Conservation (phyloP, 495 filamentous ascomycete genomes). For the Arthonia radiata region DNA sequence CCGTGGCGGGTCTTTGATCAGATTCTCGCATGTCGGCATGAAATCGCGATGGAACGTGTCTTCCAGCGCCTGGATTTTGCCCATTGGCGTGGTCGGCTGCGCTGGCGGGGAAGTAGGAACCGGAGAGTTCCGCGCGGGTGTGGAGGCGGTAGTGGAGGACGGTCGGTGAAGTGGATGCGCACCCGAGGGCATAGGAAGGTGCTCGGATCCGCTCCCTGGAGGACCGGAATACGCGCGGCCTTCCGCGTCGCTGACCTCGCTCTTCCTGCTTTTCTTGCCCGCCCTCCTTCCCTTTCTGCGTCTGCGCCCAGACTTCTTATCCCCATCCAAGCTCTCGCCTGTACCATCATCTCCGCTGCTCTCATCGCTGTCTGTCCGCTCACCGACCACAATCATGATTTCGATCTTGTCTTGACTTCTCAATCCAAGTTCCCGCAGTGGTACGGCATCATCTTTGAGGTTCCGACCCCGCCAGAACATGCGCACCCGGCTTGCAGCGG, state of each 20-base stretch:
- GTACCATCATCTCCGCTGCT: too few species aligned
- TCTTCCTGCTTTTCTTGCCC: too few species aligned
- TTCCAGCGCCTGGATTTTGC: constrained; percentile 47
- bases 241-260: too few species aligned
- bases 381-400: constrained; percentile 37
- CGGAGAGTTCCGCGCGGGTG: constrained; percentile 1
- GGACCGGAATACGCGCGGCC: too few species aligned
- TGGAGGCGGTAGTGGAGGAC: constrained; percentile 5
- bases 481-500: constrained; percentile 28
- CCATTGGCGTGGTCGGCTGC: constrained; percentile 27
- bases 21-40: constrained; percentile 39
- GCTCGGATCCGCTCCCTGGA: too few species aligned
- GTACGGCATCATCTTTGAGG: constrained; percentile 37
- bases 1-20: constrained; percentile 34
- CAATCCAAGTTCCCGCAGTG: constrained; percentile 47
- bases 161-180: too few species aligned
- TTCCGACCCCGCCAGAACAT: constrained; percentile 65
- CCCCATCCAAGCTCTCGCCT: too few species aligned
- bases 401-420: constrained; percentile 42
- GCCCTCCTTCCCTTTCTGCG: too few species aligned
- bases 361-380: too few species aligned
- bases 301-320: too few species aligned
- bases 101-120: constrained; percentile 9
- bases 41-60: constrained; percentile 40
- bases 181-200: too few species aligned